Conservation (phyloP, 352 stramenopile species). For the Globisporangium lucens region DNA sequence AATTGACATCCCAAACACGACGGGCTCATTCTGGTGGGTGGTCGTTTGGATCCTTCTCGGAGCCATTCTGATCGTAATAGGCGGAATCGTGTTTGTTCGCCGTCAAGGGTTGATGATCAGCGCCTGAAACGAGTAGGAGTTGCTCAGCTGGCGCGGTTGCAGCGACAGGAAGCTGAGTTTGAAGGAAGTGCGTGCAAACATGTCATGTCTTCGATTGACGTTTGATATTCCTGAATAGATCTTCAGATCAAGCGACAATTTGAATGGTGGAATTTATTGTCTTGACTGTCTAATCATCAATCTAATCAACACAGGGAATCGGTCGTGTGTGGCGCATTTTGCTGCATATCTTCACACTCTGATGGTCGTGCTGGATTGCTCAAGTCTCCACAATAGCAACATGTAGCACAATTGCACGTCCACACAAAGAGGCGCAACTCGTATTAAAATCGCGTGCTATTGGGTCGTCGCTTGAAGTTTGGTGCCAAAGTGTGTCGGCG, state of each 20-base stretch:
- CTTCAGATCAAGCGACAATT: neutral
- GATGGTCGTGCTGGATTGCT: neutral
- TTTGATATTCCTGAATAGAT: neutral
- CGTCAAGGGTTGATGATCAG: constrained; percentile 18
- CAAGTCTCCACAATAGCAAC: neutral
- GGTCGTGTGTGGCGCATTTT: neutral
- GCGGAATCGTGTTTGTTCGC: constrained; percentile 49
- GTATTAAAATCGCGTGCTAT: constrained; percentile 12
- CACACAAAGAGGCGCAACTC: neutral
- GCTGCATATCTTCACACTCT: neutral
- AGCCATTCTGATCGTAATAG: constrained; percentile 26
- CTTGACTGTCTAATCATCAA: neutral
- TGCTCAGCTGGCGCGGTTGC: too few species aligned
- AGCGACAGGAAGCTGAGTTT: too few species aligned
- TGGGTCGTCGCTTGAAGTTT: constrained; percentile 11
- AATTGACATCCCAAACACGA: constrained; percentile 24
- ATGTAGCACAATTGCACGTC: neutral
- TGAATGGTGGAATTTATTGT: neutral
- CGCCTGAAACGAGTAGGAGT: neutral
- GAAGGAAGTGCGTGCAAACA: too few species aligned
- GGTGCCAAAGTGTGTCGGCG: constrained; percentile 8
- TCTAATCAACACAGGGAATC: neutral
- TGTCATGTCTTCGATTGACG: too few species aligned
- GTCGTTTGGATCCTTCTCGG: constrained; percentile 23
- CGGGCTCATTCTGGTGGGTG: constrained; percentile 32